Evolutionary conservation across 179 eudicot species (phyloP), one percentile per base, ranked within the genome.

Genomic region (Actinidia arguta): DNA sequence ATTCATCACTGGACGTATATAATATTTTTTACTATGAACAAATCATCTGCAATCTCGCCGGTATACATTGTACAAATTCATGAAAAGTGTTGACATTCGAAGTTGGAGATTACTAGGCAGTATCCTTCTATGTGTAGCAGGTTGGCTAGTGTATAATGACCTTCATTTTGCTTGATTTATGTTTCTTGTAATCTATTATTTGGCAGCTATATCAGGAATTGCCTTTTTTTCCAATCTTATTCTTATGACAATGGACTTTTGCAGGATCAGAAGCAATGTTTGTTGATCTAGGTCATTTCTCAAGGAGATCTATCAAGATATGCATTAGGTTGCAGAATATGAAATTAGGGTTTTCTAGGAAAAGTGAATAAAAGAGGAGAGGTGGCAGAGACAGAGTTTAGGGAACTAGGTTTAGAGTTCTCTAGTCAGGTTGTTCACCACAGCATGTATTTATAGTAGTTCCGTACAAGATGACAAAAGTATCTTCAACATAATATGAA

Each of bases 241-340:
- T 36, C 44, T 25, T 27, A 11, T 39, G 64, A 50, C 74, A 25
- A 2, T 67, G 46, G 16, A 66, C 12, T 20, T 68, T 59, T 83
- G 80, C 82, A 91, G 93, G 93, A 47, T 80, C 93, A 6, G 93
- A 91, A 85, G 89, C 91, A 25, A 85, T 91, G 87, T 91, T 86
- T 85, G 88, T 90, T 46, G 89, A 91, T 87, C 80, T 91, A 56
- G 93, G 91, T 46, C 93, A 91, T 83, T 91, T 91, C 67, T 86
- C 91, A 20, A 88, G 70, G 80, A 86, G 78, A 83, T 88, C 92
- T 31, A 90, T 90, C 55, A 86, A 83, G 92, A 91, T 90, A 81
- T 31, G 5, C 16, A 31, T 31, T 31, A 31, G 2, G 36, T 31
- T 31, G 36, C 36, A 2, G 36, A 31, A 31, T 31, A 31, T 31